Conservation (phyloP, 1,284 basidiomycete species). For the Apiotrichum gamsii region DNA sequence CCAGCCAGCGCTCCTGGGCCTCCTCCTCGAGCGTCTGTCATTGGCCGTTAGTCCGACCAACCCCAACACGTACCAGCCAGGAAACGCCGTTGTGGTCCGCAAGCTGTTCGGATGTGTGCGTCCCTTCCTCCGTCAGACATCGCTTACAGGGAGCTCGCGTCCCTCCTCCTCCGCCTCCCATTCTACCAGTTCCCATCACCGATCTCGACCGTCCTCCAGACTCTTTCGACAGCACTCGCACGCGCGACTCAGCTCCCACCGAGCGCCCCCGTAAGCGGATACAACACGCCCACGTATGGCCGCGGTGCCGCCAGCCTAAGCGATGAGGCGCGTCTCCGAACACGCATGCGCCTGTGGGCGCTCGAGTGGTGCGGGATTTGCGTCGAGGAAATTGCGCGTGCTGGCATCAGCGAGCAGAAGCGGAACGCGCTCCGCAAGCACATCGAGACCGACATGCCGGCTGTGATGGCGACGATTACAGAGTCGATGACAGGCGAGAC, state of each 20-base stretch:
- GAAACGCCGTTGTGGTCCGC: constrained; percentile 59
- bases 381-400: constrained; percentile 68
- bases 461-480: constrained; percentile 63
- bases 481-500: constrained; percentile 49
- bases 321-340: constrained; percentile 19
- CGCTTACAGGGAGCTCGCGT: constrained; percentile 33
- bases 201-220: constrained; percentile 34
- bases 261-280: constrained; percentile 32
- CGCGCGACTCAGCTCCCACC: constrained; percentile 29
- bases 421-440: constrained; percentile 46
- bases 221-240: constrained; percentile 30
- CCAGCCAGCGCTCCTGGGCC: constrained; percentile 34
- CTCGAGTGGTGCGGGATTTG: constrained; percentile 77
- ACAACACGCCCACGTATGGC: constrained; percentile 46
- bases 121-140: constrained; percentile 7
- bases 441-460: constrained; percentile 54
- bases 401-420: constrained; percentile 65
- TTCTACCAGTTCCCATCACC: constrained; percentile 38
- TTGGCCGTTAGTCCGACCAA: constrained; percentile 35
- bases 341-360: constrained; percentile 34
- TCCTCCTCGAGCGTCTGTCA: constrained; percentile 37
- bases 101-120: constrained; percentile 80
- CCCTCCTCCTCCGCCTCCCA: constrained; percentile 36
- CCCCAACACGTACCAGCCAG: constrained; percentile 29
- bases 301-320: constrained; percentile 52